These are phyloP conservation scores for Colletotrichum tamarilloi DNA, from an alignment of 2,329 filamentous ascomycete species.

Conservation along the genomic window DNA sequence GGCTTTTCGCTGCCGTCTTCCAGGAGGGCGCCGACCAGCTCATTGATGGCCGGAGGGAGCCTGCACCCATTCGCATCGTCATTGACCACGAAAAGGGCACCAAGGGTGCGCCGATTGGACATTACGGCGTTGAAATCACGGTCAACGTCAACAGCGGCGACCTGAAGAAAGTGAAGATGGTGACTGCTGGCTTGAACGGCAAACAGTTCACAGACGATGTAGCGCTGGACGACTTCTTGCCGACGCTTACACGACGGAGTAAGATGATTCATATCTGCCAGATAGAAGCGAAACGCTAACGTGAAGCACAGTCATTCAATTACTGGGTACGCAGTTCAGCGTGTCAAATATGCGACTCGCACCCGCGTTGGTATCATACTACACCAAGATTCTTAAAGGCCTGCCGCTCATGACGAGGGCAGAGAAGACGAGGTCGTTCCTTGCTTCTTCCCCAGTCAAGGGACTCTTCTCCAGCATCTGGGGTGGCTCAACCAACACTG, in stretches of 20 bases:
- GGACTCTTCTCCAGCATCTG: conserved; percentile 83
- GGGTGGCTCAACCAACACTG: conserved; percentile 65
- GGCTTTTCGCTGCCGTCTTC: conserved; percentile 75
- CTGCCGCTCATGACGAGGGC: conserved; percentile 72
- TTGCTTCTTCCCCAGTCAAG: conserved; percentile 89
- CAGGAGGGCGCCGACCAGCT: conserved; percentile 74
- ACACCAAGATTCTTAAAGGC: conserved; percentile 80
- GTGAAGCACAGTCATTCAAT: conserved; percentile 69
- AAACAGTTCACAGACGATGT: conserved; percentile 80
- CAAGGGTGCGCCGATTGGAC: conserved; percentile 73
- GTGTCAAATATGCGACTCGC: conserved; percentile 73
- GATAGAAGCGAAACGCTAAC: conserved; percentile 46
- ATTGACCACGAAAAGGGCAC: conserved; percentile 76
- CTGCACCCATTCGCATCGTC: conserved; percentile 77
- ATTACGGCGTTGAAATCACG: conserved; percentile 78
- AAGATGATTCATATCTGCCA: conserved; percentile 45
- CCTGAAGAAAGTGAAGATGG: conserved; percentile 59
- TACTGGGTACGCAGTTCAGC: conserved; percentile 77
- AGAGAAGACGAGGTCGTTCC: conserved; percentile 75
- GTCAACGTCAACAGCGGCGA: conserved; percentile 70
- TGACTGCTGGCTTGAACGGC: conserved; percentile 73
- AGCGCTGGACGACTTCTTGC: conserved; percentile 76
- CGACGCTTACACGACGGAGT: conserved; percentile 80
- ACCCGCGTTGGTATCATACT: conserved; percentile 78
- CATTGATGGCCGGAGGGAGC: conserved; percentile 72